Evolutionary conservation across 768 basidiomycete genomes (phyloP).

Genomic region (Panellus pusillus): DNA sequence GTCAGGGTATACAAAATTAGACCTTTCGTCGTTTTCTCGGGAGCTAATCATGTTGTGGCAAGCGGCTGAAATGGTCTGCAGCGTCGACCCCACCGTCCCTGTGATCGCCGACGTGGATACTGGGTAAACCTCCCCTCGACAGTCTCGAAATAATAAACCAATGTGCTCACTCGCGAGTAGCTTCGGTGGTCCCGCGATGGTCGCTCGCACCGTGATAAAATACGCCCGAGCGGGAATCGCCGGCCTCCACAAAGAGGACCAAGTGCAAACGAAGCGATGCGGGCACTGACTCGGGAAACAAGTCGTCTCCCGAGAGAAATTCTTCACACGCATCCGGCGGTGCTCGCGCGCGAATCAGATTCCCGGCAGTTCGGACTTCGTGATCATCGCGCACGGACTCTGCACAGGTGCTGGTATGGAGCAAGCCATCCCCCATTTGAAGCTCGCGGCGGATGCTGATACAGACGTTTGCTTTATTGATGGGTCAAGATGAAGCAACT

Average conservation of each 20-base stretch:
- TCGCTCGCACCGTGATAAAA: slow-evolving; percentile 52
- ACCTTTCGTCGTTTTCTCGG: not conserved
- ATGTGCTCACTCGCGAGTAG: slow-evolving; percentile 21
- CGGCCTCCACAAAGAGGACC: slow-evolving; percentile 57
- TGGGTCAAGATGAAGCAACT: slow-evolving; percentile 68
- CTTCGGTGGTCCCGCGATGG: slow-evolving; percentile 56
- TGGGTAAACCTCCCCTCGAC: slow-evolving; percentile 31
- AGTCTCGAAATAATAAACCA: not conserved
- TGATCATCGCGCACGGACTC: slow-evolving; percentile 79
- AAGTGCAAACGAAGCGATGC: slow-evolving; percentile 53
- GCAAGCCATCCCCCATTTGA: slow-evolving; percentile 64
- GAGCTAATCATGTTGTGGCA: slow-evolving; percentile 22
- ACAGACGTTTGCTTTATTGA: slow-evolving; percentile 85
- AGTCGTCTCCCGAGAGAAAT: slow-evolving; percentile 77
- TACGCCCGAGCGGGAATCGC: slow-evolving; percentile 53
- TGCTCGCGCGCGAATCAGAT: slow-evolving; percentile 74
- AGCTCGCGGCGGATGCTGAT: slow-evolving; percentile 70
- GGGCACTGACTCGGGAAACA: slow-evolving; percentile 80
- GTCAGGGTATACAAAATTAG: slow-evolving; percentile 34
- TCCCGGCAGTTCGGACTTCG: slow-evolving; percentile 75
- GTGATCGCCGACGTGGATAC: slow-evolving; percentile 61
- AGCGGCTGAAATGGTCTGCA: slow-evolving; percentile 50
- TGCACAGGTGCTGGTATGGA: slow-evolving; percentile 78
- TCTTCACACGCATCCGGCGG: slow-evolving; percentile 71
- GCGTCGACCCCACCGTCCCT: slow-evolving; percentile 44